These are phyloP conservation scores for Oidiodendron maius DNA, from an alignment of 495 filamentous ascomycete genomes.

Conservation along the genomic window DNA sequence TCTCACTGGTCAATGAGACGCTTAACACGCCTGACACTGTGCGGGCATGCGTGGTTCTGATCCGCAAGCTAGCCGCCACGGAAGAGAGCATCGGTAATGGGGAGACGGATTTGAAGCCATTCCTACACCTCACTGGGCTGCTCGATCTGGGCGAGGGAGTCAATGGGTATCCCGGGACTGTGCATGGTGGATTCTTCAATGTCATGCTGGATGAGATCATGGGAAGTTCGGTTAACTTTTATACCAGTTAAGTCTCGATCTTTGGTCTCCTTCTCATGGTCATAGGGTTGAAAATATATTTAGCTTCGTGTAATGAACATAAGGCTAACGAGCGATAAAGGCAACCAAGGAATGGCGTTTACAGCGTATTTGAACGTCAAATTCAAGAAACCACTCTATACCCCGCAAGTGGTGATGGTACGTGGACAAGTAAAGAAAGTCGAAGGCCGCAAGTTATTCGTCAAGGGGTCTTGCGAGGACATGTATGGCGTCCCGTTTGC, in stretches of 20 bases:
- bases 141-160: constrained; percentile 9
- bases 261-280: too few species aligned
- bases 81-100: constrained; percentile 1
- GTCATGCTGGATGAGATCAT: constrained; percentile 23
- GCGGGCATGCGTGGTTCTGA: constrained; percentile 8
- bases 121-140: constrained; percentile 3
- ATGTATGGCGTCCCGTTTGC: constrained; percentile 22
- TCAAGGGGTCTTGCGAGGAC: constrained; percentile 23
- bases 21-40: constrained; percentile 9
- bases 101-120: constrained; percentile 17
- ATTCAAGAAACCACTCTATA: constrained; percentile 22
- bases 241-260: too few species aligned
- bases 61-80: neutral
- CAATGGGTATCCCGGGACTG: constrained; percentile 12
- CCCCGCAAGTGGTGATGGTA: constrained; percentile 24
- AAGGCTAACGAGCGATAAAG: too few species aligned
- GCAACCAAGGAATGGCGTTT: too few species aligned
- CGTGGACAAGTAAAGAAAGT: constrained; percentile 21
- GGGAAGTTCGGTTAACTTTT: too few species aligned
- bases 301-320: too few species aligned
- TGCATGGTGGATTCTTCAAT: constrained; percentile 15
- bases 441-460: constrained; percentile 23
- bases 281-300: too few species aligned
- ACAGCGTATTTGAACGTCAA: constrained; percentile 22
- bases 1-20: constrained; percentile 7